A percentile compares a stretch with the other conserved stretches of the same genome.
Conservation (phyloP, 306 rosid genomes). For the Cicer judaicum region DNA sequence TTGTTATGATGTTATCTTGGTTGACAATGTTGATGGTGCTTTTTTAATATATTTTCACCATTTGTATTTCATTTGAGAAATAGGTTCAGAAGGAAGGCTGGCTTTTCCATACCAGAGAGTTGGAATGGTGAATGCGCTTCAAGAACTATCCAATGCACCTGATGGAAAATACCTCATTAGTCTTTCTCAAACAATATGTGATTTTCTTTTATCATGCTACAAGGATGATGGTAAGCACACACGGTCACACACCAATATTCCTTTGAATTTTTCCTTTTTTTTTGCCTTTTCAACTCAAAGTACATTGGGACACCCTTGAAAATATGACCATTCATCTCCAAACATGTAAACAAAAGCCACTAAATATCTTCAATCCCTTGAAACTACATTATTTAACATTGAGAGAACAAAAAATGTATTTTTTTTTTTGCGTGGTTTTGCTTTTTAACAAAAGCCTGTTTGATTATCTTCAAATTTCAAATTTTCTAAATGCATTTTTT, state of each 20-base stretch:
- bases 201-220: slow-evolving; percentile 77
- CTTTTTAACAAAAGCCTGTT: not conserved
- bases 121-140: slow-evolving; percentile 84
- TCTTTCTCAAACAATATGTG: slow-evolving; percentile 66
- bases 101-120: slow-evolving; percentile 92
- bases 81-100: slow-evolving; percentile 97
- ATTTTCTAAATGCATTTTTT: not conserved
- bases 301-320: slow-evolving; percentile 10
- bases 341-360: slow-evolving; percentile 9
- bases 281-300: not conserved
- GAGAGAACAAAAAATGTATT: not conserved
- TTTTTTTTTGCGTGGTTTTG: not conserved
- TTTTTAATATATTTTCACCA: slow-evolving; percentile 43
- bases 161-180: slow-evolving; percentile 73
- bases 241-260: not conserved
- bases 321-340: slow-evolving; percentile 8
- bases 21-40: slow-evolving; percentile 30
- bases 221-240: slow-evolving; percentile 73
- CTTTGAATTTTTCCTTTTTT: slow-evolving; percentile 3
- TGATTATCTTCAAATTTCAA: slow-evolving; percentile 9
- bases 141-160: slow-evolving; percentile 78
- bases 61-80: slow-evolving; percentile 27
- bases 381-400: not conserved
- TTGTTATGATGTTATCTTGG: slow-evolving; percentile 27
- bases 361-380: no score